Evolutionary conservation across 805 yeast genomes (phyloP).

Genomic region (Metschnikowia similis): DNA sequence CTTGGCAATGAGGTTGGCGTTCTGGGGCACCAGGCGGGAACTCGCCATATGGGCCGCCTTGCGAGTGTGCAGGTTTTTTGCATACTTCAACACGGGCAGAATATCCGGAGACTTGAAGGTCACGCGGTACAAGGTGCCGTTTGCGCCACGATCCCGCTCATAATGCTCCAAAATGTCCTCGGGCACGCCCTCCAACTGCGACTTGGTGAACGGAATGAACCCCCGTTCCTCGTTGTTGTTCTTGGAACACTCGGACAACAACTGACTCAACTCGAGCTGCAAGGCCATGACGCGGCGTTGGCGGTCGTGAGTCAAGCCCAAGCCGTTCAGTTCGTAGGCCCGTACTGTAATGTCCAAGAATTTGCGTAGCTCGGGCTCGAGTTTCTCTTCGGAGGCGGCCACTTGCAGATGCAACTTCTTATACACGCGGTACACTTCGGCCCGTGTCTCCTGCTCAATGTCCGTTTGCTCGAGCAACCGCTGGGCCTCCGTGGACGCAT

Average conservation of each 20-base stretch:
- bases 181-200: constrained; percentile 74
- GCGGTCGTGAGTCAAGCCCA: constrained; percentile 52
- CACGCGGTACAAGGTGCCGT: constrained; percentile 48
- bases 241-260: constrained; percentile 55
- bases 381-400: constrained; percentile 17
- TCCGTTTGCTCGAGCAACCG: constrained; percentile 50
- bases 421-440: constrained; percentile 58
- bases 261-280: constrained; percentile 54
- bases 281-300: constrained; percentile 55
- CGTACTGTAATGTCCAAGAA: constrained; percentile 53
- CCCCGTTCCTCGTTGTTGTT: constrained; percentile 72
- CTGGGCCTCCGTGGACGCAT: constrained; percentile 64
- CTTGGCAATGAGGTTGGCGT: constrained; percentile 55
- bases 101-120: constrained; percentile 81
- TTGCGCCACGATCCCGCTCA: constrained; percentile 45
- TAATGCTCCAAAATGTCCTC: constrained; percentile 56
- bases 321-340: constrained; percentile 64
- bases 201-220: constrained; percentile 52
- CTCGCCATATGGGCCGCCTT: constrained; percentile 61
- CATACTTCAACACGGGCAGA: constrained; percentile 72
- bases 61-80: constrained; percentile 60
- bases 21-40: constrained; percentile 59
- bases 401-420: constrained; percentile 44
- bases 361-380: constrained; percentile 52
- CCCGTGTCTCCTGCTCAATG: constrained; percentile 64